phyloP scores from a whole-genome alignment of 805 yeast genomes.

The Yamadazyma nakazawae region DNA sequence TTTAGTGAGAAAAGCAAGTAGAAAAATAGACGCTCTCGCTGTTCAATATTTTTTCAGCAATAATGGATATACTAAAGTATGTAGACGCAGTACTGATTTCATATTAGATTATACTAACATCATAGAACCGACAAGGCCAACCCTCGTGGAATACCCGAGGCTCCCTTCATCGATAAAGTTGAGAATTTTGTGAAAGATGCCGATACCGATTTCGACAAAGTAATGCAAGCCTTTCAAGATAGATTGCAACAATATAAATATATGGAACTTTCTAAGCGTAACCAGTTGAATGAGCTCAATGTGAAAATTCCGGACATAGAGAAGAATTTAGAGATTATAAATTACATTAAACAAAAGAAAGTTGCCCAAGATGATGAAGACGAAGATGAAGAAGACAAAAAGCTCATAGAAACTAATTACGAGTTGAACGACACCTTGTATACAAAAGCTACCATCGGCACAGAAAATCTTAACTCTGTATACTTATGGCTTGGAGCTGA shows the following conservation, averaged over 20 bases:
- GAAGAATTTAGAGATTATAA: constrained; percentile 75
- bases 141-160: constrained; percentile 95
- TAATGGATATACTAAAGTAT: constrained; percentile 16
- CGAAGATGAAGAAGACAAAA: constrained; percentile 24
- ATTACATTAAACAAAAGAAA: constrained; percentile 51
- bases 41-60: not conserved
- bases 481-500: constrained; percentile 97
- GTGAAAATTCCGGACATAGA: constrained; percentile 88
- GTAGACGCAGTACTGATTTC: not conserved
- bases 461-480: constrained; percentile 55
- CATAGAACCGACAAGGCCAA: constrained; percentile 58
- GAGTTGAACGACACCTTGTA: constrained; percentile 91
- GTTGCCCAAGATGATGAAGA: constrained; percentile 24
- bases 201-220: constrained; percentile 60
- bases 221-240: constrained; percentile 77
- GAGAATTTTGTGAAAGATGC: constrained; percentile 67
- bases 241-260: constrained; percentile 85
- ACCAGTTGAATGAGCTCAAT: constrained; percentile 50
- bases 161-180: constrained; percentile 86
- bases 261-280: constrained; percentile 64
- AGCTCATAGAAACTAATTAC: constrained; percentile 63
- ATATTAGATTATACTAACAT: constrained; percentile 1
- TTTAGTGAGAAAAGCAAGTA: constrained; percentile 44
- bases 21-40: not conserved
- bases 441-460: constrained; percentile 72